These are phyloP conservation scores for Paulownia fortunei DNA, from an alignment of 257 asterid species.

Conservation along the genomic window DNA sequence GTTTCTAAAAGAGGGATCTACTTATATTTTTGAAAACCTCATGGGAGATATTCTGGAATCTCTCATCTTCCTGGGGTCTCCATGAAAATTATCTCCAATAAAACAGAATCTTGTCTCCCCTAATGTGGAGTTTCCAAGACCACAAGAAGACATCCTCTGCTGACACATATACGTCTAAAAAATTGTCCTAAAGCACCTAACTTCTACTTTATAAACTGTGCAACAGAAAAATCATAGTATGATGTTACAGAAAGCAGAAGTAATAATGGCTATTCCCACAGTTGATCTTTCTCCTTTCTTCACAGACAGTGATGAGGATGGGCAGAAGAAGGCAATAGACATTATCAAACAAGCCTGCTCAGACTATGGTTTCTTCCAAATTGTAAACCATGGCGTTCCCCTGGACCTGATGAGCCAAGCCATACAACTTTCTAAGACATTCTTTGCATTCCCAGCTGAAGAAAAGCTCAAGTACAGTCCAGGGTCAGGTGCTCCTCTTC, in stretches of 20 bases:
- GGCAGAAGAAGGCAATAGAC: constrained; percentile 42
- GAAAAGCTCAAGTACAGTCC: constrained; percentile 56
- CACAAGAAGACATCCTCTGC: neutral
- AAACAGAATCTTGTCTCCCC: too few species aligned
- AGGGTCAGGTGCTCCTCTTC: constrained; percentile 44
- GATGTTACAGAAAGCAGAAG: neutral
- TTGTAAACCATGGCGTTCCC: constrained; percentile 52
- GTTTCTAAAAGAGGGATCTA: too few species aligned
- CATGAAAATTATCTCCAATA: too few species aligned
- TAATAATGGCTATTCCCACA: constrained; percentile 46
- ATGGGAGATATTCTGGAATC: too few species aligned
- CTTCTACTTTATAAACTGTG: neutral
- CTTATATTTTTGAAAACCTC: too few species aligned
- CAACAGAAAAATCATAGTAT: neutral
- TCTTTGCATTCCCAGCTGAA: constrained; percentile 45
- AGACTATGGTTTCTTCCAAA: constrained; percentile 51
- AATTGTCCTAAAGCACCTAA: neutral
- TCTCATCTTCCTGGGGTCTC: too few species aligned
- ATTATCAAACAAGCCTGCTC: constrained; percentile 44
- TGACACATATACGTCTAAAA: neutral
- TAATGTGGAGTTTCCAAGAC: too few species aligned
- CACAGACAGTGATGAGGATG: constrained; percentile 36
- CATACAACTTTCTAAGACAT: constrained; percentile 42
- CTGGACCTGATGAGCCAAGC: constrained; percentile 34
- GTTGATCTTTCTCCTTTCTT: constrained; percentile 64